A percentile compares a stretch with the other conserved stretches of the same genome.
Conservation (phyloP, 495 filamentous ascomycete genomes). For the Parmelia sp. region DNA sequence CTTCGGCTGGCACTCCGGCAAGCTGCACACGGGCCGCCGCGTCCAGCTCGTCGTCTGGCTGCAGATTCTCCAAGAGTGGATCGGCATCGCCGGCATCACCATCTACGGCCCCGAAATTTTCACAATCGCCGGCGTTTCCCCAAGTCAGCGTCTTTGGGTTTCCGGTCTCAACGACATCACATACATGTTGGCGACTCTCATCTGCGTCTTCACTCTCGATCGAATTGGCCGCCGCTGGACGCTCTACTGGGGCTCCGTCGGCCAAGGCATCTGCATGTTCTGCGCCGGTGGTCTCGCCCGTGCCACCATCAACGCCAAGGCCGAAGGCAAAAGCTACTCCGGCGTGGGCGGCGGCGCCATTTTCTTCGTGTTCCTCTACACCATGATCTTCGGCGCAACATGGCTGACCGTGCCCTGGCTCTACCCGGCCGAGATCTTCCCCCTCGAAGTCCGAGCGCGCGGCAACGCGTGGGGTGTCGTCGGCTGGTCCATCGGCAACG, state of each 20-base stretch:
- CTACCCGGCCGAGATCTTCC: conserved; percentile 69
- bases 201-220: conserved; percentile 39
- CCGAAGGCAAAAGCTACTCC: conserved; percentile 30
- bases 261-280: conserved; percentile 56
- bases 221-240: conserved; percentile 28
- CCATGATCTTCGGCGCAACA: conserved; percentile 61
- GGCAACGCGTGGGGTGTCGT: conserved; percentile 70
- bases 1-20: conserved; percentile 24
- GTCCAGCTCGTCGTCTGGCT: conserved; percentile 34
- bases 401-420: conserved; percentile 69
- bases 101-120: conserved; percentile 24
- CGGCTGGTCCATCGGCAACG: conserved; percentile 66
- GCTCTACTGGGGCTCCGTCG: conserved; percentile 57
- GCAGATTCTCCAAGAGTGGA: conserved; percentile 30
- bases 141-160: conserved; percentile 35
- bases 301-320: conserved; percentile 31
- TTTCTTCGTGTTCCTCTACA: conserved; percentile 65
- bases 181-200: conserved; percentile 48
- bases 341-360: conserved; percentile 46
- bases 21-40: conserved; percentile 31
- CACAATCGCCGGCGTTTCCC: conserved; percentile 7
- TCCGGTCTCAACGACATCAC: conserved; percentile 49
- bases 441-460: conserved; percentile 59
- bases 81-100: conserved; percentile 30
- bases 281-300: conserved; percentile 39